Percentiles rank a stretch among this genome's conserved stretches.
Conservation (phyloP, 2,329 filamentous ascomycete species). For the Pseudogymnoascus sp. region DNA sequence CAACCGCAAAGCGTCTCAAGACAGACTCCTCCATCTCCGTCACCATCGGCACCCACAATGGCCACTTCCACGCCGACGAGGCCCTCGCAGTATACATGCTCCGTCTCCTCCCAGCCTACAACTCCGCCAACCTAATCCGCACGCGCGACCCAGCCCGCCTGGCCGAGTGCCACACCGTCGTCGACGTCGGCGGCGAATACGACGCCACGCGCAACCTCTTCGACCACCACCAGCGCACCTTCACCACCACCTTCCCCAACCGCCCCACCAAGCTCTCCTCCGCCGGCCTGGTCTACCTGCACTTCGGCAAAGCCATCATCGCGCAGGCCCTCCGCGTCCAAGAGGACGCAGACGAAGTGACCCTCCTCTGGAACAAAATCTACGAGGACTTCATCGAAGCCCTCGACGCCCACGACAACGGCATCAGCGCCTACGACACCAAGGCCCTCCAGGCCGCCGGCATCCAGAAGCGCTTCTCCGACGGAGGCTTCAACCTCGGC, state of each 20-base stretch:
- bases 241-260: constrained; percentile 74
- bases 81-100: constrained; percentile 95
- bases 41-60: constrained; percentile 94
- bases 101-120: constrained; percentile 75
- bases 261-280: constrained; percentile 84
- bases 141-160: constrained; percentile 78
- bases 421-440: constrained; percentile 74
- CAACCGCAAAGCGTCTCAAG: constrained; percentile 75
- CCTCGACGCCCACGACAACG: constrained; percentile 96
- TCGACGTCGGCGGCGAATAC: constrained; percentile 96
- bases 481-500: constrained; percentile 75
- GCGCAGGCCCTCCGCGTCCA: constrained; percentile 54
- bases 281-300: constrained; percentile 89
- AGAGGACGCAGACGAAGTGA: constrained; percentile 57
- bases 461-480: constrained; percentile 72
- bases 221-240: constrained; percentile 96
- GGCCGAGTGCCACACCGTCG: constrained; percentile 81
- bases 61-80: constrained; percentile 98
- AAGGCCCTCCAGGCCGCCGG: constrained; percentile 59
- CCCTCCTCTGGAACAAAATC: constrained; percentile 74
- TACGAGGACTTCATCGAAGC: constrained; percentile 94
- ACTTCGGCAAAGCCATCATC: constrained; percentile 84
- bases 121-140: constrained; percentile 64
- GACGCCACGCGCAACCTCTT: constrained; percentile 68
- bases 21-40: constrained; percentile 49